Conservation (phyloP, 768 basidiomycete species). For the Phanerochaete sordida region DNA sequence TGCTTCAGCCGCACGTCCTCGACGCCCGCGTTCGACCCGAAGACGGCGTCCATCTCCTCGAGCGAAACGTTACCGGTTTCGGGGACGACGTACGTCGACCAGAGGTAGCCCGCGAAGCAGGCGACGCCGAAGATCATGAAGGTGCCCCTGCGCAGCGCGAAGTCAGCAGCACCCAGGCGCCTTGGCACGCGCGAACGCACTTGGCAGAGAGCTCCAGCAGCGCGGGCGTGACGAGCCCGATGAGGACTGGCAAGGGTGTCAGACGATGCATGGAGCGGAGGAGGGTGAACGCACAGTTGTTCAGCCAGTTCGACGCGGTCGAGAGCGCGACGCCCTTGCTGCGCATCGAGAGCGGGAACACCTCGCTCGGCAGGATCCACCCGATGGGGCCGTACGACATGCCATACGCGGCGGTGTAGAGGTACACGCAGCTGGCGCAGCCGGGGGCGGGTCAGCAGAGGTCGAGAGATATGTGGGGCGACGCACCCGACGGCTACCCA, state of each 20-base stretch:
- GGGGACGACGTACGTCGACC: constrained; percentile 66
- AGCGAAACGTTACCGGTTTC: constrained; percentile 76
- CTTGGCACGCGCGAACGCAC: constrained; percentile 30
- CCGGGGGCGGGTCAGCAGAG: not conserved
- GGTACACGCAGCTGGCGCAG: constrained; percentile 47
- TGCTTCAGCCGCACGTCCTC: constrained; percentile 49
- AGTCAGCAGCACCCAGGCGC: no score
- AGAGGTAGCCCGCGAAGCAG: constrained; percentile 64
- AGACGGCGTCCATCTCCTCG: constrained; percentile 73
- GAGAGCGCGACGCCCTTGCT: constrained; percentile 81
- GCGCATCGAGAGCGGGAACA: constrained; percentile 76
- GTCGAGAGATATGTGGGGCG: not conserved
- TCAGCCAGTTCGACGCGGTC: constrained; percentile 84
- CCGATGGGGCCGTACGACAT: constrained; percentile 75
- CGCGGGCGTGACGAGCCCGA: constrained; percentile 70
- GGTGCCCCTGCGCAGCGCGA: constrained; percentile 52
- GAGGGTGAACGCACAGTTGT: constrained; percentile 50
- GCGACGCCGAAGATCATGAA: constrained; percentile 64
- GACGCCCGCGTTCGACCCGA: constrained; percentile 52
- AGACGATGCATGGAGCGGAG: not conserved
- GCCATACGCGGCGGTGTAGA: constrained; percentile 76
- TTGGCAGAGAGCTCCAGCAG: constrained; percentile 58
- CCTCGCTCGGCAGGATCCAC: constrained; percentile 83
- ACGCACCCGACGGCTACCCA: constrained; percentile 69
- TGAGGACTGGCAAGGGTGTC: constrained; percentile 50